Base-by-base conservation (phyloP, 306 rosid species). In the Herpetospermum pedunculosum region DNA sequence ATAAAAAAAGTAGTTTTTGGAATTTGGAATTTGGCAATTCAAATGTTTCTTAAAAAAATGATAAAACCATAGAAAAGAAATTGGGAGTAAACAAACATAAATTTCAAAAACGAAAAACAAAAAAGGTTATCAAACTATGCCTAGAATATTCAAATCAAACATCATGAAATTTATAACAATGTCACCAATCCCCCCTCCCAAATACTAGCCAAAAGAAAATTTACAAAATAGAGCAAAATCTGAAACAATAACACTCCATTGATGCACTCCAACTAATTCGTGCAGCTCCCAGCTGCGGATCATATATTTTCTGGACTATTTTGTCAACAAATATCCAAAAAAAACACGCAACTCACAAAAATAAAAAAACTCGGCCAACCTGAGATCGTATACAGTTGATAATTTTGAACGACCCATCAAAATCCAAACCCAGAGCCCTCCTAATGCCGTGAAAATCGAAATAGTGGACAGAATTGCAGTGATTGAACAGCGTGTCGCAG, bases 371-470 rank as follows among this genome's bases (percentile, higher is more conserved):
- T 15, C 2, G 6, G 13, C 74, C 46, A 44, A 88, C 97, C 95
- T 82, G 86, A 32, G 90, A 81, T 77, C 96, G 95, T 32, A 91
- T 81, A 76, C 75, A 94, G 80, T 94, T 94, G 19, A 94, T 88
- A 75, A 91, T 86, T 85, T 89, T 91, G 76, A 94, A 84, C 21
- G 92, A 89, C 52, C 85, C 83, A 43, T 94, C 91, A 82, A 91
- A 94, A 74, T 89, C 90, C 71, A 94, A 80, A 62, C 75, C 16
- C 62, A 91, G 83, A 18, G 77, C 44, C 25, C 48, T 77, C 64
- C 79, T 80, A 14, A 88, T 49, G 29, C 68, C 55, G 1, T 43
- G 87, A 63, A 91, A 89, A 79, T 94, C 89, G 75, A 94, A 94
- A 73, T 67, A 80, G 79, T 94, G 99, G 71, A 57, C 2, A 3